Percentiles rank a stretch among this genome's conserved stretches.
These are phyloP conservation scores for Phyllosticta citrichinensis DNA, from an alignment of 2,329 filamentous ascomycete genomes.

Conservation along the genomic window DNA sequence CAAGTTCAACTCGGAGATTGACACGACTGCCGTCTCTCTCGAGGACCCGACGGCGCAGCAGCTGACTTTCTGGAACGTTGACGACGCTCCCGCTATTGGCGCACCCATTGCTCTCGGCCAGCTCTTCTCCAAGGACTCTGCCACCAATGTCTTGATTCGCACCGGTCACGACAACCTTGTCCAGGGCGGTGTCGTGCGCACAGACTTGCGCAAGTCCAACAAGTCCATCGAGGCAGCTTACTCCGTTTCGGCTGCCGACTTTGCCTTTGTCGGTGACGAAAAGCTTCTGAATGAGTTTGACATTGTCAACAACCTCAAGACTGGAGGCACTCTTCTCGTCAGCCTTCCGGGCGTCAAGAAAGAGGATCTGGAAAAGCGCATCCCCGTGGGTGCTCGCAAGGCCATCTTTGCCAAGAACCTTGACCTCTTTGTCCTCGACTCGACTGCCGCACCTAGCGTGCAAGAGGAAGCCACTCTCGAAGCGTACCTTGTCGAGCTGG, in stretches of 20 bases:
- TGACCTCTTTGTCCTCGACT: conserved; percentile 66
- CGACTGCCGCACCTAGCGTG: conserved; percentile 56
- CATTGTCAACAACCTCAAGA: conserved; percentile 58
- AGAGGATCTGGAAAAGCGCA: conserved; percentile 80
- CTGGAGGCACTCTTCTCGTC: conserved; percentile 62
- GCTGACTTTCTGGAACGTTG: conserved; percentile 89
- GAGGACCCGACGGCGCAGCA: conserved; percentile 57
- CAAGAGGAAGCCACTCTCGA: conserved; percentile 53
- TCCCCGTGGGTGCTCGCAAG: conserved; percentile 62
- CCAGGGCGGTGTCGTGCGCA: conserved; percentile 68
- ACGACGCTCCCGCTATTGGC: conserved; percentile 57
- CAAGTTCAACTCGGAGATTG: conserved; percentile 28
- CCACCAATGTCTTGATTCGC: conserved; percentile 51
- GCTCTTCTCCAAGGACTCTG: conserved; percentile 49
- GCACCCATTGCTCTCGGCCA: conserved; percentile 55
- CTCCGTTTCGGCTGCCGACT: conserved; percentile 66
- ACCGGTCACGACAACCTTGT: conserved; percentile 52
- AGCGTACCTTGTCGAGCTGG: conserved; percentile 62
- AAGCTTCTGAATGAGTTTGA: conserved; percentile 72
- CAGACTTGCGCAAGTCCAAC: conserved; percentile 74
- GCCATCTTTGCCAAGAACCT: conserved; percentile 59
- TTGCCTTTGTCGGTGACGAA: conserved; percentile 67
- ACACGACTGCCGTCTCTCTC: conserved; percentile 41
- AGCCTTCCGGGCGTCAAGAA: conserved; percentile 72
- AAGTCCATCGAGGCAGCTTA: conserved; percentile 81